Evolutionary conservation across 495 filamentous ascomycete species (phyloP), one percentile per base, ranked within the genome.

Genomic region (Aspergillus ellipticus): DNA sequence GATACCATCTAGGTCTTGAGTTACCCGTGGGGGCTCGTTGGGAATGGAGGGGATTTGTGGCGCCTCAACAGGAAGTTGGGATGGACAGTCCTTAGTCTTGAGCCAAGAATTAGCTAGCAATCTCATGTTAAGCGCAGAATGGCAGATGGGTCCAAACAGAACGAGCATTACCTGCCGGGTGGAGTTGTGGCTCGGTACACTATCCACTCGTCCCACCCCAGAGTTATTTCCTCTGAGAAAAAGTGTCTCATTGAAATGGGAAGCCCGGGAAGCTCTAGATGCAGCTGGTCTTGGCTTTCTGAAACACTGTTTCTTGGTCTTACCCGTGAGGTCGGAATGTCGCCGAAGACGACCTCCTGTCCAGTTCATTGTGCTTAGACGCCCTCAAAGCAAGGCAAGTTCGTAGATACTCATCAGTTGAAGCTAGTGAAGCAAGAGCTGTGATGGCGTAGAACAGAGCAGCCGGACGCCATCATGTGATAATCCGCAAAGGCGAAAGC

Each of bases 261-360:
- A 15, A 4, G 35, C n/a, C 2, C 5, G 13, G n/a, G 5, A 13
- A 2, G 11, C 13, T 4, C 5, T 15, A 7, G 24, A 28, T 5
- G 35, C 35, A 3, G 35, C 11, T 39, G 35, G 13, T 50, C 29
- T 59, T 4, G 66, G 57, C 29, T 62, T 71, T 29, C 60, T 61
- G 49, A 70, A 69, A 22, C 61, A 64, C 41, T 66, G 68, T 33
- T 62, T 70, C 47, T 69, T 70, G 28, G 51, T 24, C 46, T 66
- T 69, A 26, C 56, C 63, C 35, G 67, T 61, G 26, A 59, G 66
- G 41, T 57, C 61, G 2, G 72, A 69, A 51, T 75, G 68, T 20
- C 74, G 73, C 31, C 64, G 68, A 35, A 78, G 62, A 41, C 71
- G 73, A 29, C 75, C 74, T 59, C 75, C 74, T 42, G 71, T 76